Evolutionary conservation across 1,284 basidiomycete species (phyloP), one percentile per base, ranked within the genome.

Genomic region (Ustilago vetiveriae): DNA sequence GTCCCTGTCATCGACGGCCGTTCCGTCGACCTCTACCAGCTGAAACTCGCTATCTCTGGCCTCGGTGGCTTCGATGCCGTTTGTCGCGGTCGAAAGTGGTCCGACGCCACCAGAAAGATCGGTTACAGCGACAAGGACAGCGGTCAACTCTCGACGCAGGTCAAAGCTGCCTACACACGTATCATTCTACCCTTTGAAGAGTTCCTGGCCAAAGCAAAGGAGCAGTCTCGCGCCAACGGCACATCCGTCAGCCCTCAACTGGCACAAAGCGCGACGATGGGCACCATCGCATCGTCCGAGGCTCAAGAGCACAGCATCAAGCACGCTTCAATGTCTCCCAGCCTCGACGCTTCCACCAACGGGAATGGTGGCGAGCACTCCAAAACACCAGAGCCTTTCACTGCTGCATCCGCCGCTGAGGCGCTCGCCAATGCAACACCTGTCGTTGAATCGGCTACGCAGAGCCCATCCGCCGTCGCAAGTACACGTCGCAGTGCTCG

Each of bases 171-270:
- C 4, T 98, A 97, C 83, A 86, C 86, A 54, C 89, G 90, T 54
- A 91, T 98, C 80, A 91, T 99, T 69, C 86, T 92, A 29, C 96
- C 95, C 8, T 99, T 93, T 78, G 95, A 98, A 80, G 88, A 90
- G 76, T 98, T 93, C 82, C 89, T 89, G 55, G 26, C 41, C 36
- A 63, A 88, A 89, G 64, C 71, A 38, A 59, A 66, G 66, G 64
- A 81, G 71, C 72, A 74, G 57, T 42, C 72, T 16, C 60, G 67
- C 29, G 37, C 67, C 36, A 52, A 47, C 27, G 52, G 46, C 8
- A 6, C 51, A 1, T 52, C 62, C 19, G 40, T 36, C 26, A 66
- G 68, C 38, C 63, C 68, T 2, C 49, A 50, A 10, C 26, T 63
- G 14, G 50, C 37, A 11, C 54, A 64, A 32, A 68, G 29, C 30